phyloP scores from a whole-genome alignment of 1,139 yeast genomes.

The Torulaspora globosa region DNA sequence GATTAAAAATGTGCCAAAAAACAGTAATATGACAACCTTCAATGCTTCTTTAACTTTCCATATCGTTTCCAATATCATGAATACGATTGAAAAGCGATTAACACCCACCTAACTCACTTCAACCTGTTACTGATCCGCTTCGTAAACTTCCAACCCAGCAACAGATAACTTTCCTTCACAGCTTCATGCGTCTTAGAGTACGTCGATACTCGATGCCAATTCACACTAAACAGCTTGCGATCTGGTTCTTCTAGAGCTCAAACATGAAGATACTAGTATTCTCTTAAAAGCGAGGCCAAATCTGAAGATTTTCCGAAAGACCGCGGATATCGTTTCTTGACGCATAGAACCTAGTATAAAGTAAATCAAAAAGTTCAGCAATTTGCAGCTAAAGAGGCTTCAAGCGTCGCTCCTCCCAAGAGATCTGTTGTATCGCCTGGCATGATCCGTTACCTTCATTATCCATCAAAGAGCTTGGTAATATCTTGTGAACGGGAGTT shows the following conservation, averaged over 20 bases:
- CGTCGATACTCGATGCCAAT: background rate
- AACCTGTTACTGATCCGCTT: background rate
- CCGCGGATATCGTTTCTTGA: slow-evolving; percentile 1
- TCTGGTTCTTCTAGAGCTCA: background rate
- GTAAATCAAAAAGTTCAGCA: background rate
- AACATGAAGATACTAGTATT: too few relatives aligned
- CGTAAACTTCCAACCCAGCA: background rate
- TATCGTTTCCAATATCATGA: background rate
- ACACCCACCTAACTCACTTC: background rate
- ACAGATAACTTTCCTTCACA: background rate
- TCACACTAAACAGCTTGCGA: background rate
- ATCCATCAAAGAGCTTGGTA: slow-evolving; percentile 1
- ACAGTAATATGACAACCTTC: slow-evolving; percentile 4
- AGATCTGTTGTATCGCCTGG: too few relatives aligned
- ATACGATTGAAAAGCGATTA: background rate
- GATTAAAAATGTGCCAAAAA: background rate
- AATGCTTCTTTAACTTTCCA: slow-evolving; percentile 7
- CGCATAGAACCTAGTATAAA: background rate
- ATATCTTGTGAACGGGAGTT: background rate
- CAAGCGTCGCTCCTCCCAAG: background rate
- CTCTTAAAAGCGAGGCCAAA: background rate
- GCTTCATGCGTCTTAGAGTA: background rate
- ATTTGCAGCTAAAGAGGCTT: background rate
- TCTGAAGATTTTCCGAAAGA: background rate
- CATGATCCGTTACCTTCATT: background rate